A percentile compares a stretch with the other conserved stretches of the same genome.
These are phyloP conservation scores for Lenzites betulinus DNA, from an alignment of 768 basidiomycete species.

Conservation along the genomic window DNA sequence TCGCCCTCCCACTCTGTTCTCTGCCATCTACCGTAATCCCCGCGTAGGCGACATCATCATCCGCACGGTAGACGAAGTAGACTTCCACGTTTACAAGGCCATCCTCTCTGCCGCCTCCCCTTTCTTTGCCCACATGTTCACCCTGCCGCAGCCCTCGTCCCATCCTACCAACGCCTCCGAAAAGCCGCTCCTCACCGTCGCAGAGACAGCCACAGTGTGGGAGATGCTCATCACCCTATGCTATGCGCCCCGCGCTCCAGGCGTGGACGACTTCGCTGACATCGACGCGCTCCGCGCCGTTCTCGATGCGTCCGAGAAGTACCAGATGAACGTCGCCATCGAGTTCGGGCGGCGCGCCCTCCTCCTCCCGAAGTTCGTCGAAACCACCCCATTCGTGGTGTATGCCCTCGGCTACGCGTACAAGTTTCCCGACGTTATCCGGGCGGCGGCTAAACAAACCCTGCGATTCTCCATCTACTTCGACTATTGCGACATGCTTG, in stretches of 20 bases:
- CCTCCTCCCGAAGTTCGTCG: neutral
- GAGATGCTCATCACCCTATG: conserved; percentile 23
- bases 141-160: conserved; percentile 5
- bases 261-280: neutral
- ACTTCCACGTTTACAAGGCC: conserved; percentile 14
- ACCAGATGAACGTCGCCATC: conserved; percentile 14
- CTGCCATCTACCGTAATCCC: neutral
- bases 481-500: neutral
- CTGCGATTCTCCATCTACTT: neutral
- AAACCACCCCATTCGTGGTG: neutral
- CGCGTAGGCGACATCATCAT: conserved; percentile 11
- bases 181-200: conserved; percentile 11
- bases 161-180: neutral
- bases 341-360: neutral
- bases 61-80: conserved; percentile 20
- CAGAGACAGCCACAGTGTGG: conserved; percentile 20
- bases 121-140: conserved; percentile 16
- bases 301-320: conserved; percentile 20
- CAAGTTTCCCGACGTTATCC: neutral
- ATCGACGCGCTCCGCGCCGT: neutral
- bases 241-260: conserved; percentile 25
- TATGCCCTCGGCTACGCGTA: conserved; percentile 8
- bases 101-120: conserved; percentile 16
- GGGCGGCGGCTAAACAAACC: neutral
- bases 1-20: neutral